Conservation (phyloP, 2,329 filamentous ascomycete genomes). For the Leptographium galeiforme region DNA sequence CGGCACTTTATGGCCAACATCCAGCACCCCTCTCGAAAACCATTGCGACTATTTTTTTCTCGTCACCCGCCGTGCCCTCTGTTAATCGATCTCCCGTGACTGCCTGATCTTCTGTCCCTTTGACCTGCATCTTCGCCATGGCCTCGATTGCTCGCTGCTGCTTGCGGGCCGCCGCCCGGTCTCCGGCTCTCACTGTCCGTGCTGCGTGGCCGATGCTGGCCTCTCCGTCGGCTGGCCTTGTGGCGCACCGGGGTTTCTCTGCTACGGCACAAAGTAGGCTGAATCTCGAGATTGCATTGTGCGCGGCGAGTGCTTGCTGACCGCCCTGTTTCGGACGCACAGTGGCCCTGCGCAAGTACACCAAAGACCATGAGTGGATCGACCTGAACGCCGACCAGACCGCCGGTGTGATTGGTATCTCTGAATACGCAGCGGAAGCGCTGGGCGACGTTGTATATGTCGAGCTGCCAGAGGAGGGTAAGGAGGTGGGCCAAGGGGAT, state of each 20-base stretch:
- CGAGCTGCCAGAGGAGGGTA: slow-evolving; percentile 66
- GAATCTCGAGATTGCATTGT: neutral
- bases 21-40: neutral
- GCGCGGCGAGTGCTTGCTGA: neutral
- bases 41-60: neutral
- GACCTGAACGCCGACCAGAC: slow-evolving; percentile 74
- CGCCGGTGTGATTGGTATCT: slow-evolving; percentile 73
- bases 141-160: slow-evolving; percentile 48
- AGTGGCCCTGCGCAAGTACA: slow-evolving; percentile 60
- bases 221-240: slow-evolving; percentile 23
- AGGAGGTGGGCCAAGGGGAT: slow-evolving; percentile 62
- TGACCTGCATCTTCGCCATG: slow-evolving; percentile 26
- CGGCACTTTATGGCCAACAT: neutral
- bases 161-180: slow-evolving; percentile 28
- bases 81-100: neutral
- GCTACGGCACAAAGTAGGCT: slow-evolving; percentile 27
- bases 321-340: neutral
- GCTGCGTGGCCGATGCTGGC: slow-evolving; percentile 18
- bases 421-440: slow-evolving; percentile 77
- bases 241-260: slow-evolving; percentile 31
- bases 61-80: neutral
- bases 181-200: slow-evolving; percentile 28
- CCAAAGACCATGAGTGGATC: slow-evolving; percentile 97
- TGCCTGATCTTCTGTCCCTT: too few species aligned
- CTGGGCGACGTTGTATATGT: slow-evolving; percentile 96